phyloP scores from a whole-genome alignment of 495 filamentous ascomycete species.

The Tetracladium setigerum region DNA sequence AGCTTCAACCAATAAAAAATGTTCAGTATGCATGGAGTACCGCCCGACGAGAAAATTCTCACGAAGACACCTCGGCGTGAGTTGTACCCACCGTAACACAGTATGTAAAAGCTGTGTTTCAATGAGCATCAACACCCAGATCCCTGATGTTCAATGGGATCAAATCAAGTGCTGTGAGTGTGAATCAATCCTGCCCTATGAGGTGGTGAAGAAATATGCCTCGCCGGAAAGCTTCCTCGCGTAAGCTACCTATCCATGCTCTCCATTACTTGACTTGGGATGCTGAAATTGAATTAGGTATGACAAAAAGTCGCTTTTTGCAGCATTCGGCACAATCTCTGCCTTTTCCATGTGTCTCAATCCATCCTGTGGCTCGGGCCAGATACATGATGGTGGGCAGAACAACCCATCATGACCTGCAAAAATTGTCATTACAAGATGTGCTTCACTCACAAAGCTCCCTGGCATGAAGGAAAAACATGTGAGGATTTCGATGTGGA shows the following conservation, averaged over 20 bases:
- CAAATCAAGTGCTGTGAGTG: conserved; percentile 9
- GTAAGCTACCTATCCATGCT: not conserved
- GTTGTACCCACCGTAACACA: not conserved
- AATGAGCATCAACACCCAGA: not conserved
- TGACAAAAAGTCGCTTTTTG: conserved; percentile 1
- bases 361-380: conserved; percentile 7
- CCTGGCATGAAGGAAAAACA: conserved; percentile 14
- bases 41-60: not conserved
- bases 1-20: no score
- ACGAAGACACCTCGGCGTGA: not conserved
- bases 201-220: not conserved
- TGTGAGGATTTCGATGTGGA: conserved; percentile 10
- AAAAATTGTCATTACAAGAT: conserved; percentile 10
- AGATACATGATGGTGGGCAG: conserved; percentile 7
- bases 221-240: not conserved
- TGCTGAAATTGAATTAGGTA: not conserved
- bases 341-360: conserved; percentile 4
- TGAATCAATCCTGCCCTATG: not conserved
- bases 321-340: not conserved
- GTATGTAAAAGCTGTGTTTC: conserved; percentile 4
- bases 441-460: conserved; percentile 12
- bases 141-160: conserved; percentile 1
- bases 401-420: conserved; percentile 11
- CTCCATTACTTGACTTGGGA: not conserved
- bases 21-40: not conserved